Evolutionary conservation across 2,329 filamentous ascomycete genomes (phyloP).

Genomic region (Epichloe bromicola): DNA sequence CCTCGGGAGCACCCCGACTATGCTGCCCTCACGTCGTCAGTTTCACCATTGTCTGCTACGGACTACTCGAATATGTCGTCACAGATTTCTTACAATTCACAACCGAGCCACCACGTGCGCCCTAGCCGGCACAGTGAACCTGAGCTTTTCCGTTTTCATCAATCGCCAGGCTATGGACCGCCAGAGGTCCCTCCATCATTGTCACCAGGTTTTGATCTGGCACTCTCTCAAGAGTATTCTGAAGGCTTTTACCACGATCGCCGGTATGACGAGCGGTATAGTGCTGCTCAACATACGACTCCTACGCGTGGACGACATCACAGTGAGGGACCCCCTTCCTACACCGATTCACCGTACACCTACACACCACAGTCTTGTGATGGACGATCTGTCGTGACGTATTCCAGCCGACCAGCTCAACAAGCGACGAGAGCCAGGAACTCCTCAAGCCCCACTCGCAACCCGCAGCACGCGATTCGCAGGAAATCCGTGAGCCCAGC

Average conservation of each 20-base stretch:
- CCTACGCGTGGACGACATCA: slow-evolving; percentile 29
- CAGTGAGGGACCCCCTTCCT: slow-evolving; percentile 16
- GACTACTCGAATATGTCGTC: slow-evolving; percentile 24
- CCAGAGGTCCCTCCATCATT: slow-evolving; percentile 42
- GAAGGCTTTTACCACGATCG: slow-evolving; percentile 28
- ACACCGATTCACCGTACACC: slow-evolving; percentile 16
- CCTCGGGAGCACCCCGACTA: slow-evolving; percentile 13
- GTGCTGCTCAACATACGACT: slow-evolving; percentile 23
- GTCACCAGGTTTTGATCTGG: slow-evolving; percentile 47
- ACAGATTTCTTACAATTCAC: slow-evolving; percentile 13
- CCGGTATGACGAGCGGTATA: slow-evolving; percentile 28
- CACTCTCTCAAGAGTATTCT: slow-evolving; percentile 41
- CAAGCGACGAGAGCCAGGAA: slow-evolving; percentile 15
- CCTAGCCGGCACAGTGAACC: slow-evolving; percentile 22
- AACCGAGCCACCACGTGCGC: slow-evolving; percentile 19
- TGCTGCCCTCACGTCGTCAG: slow-evolving; percentile 9
- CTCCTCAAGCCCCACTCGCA: slow-evolving; percentile 27
- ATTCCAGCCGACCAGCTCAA: slow-evolving; percentile 21
- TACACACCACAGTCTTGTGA: slow-evolving; percentile 31
- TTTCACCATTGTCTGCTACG: slow-evolving; percentile 19
- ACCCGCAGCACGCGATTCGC: slow-evolving; percentile 39
- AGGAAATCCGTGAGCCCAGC: slow-evolving; percentile 66
- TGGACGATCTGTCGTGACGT: slow-evolving; percentile 26
- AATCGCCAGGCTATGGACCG: slow-evolving; percentile 25
- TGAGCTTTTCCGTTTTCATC: slow-evolving; percentile 21